A percentile compares a stretch with the other conserved stretches of the same genome.
These are phyloP conservation scores for Chytridium lagenaria DNA, from an alignment of 371 early-diverging fungal genomes.

Conservation along the genomic window DNA sequence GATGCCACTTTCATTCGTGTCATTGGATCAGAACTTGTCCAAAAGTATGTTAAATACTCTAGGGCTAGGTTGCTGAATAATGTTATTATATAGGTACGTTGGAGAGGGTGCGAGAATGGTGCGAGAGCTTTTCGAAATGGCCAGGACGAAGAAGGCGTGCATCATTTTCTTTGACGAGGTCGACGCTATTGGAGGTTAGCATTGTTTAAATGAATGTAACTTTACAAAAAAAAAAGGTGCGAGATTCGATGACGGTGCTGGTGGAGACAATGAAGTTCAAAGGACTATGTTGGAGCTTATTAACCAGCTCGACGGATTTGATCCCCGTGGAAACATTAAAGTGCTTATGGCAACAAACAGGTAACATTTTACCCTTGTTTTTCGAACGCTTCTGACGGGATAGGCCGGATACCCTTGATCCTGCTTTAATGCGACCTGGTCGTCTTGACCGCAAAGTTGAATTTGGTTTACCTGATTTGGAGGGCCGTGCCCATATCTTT, in stretches of 20 bases:
- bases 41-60: constrained; percentile 72
- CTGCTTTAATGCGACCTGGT: constrained; percentile 99
- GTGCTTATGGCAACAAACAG: constrained; percentile 98
- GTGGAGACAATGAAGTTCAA: constrained; percentile 99
- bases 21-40: constrained; percentile 99
- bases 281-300: constrained; percentile 99
- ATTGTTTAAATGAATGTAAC: neutral
- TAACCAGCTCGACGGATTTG: constrained; percentile 99
- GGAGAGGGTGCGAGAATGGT: constrained; percentile 99
- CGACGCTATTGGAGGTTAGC: constrained; percentile 97
- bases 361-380: too few species aligned
- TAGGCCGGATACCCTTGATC: constrained; percentile 99
- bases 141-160: constrained; percentile 98
- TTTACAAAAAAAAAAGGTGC: constrained; percentile 60
- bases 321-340: constrained; percentile 99
- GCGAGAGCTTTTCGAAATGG: constrained; percentile 99
- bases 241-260: constrained; percentile 97
- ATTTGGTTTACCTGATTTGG: constrained; percentile 96
- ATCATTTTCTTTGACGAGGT: constrained; percentile 99
- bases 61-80: neutral
- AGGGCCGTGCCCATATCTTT: constrained; percentile 98
- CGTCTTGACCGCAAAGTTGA: constrained; percentile 99
- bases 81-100: constrained; percentile 68
- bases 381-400: neutral
- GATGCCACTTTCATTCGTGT: constrained; percentile 99